Base-by-base conservation (phyloP, 2,329 filamentous ascomycete genomes). In the Xylaria sp. region DNA sequence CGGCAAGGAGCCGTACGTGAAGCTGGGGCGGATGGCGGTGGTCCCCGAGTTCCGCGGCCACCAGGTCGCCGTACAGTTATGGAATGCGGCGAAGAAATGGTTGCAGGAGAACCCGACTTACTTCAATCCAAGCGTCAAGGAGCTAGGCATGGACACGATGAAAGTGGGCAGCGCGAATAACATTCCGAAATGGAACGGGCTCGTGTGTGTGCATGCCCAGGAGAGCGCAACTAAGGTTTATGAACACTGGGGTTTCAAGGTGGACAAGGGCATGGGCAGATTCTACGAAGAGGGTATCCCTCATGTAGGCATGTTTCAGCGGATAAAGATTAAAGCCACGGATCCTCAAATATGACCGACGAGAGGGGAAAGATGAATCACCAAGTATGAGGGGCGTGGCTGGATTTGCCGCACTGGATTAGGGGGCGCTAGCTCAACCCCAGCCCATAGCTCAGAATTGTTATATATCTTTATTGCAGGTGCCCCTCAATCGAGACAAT, bases 231-330 rank as follows among this genome's bases (percentile, higher is more conserved):
- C 89, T 71, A 81, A 80, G 32, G 83, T 90, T 73, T 98, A 94
- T 89, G 81, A 82, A 75, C 87, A 84, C 76, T 87, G 91, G 80
- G 94, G 93, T 0, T 98, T 97, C 79, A 81, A 84, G 70, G 83
- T 87, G 10, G 94, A 98, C 79, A 86, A 92, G 75, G 83, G 81
- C 10, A 88, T 95, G 87, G 92, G 93, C 0, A 85, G 79, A 37
- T 98, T 94, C 93, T 84, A 85, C 70, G 94, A 98, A 79, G 93
- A 96, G 76, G 93, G 92, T 3, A 95, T 97, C 63, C 84, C 87
- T 72, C 93, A 97, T 82, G 86, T 97, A 21, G 94, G 92, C 68
- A 97, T 98, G 94, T 97, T 88, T 71, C 75, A 80, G 71, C 81
- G 87, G 40, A 68, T 90, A 32, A 76, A 82, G 3, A 69, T 83